A percentile compares a stretch with the other conserved stretches of the same genome.
Evolutionary conservation across 1,139 yeast genomes (phyloP).

Genomic region (Meyerozyma guilliermondii): DNA sequence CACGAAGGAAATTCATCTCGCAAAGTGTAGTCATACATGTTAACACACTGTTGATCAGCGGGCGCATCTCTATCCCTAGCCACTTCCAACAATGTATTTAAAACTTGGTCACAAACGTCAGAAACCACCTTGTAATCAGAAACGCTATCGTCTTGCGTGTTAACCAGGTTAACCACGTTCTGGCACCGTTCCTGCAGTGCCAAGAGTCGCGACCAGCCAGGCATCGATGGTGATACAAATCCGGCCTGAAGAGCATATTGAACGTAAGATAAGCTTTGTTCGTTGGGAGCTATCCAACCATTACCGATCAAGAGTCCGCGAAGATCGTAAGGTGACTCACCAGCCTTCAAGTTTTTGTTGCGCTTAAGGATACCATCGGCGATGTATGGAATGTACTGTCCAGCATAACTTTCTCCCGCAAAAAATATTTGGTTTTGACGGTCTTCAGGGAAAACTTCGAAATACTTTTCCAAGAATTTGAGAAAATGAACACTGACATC

Average conservation of each 20-base stretch:
- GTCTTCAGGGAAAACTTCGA: slow-evolving; percentile 71
- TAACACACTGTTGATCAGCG: slow-evolving; percentile 51
- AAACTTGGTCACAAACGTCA: slow-evolving; percentile 43
- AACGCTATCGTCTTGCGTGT: slow-evolving; percentile 17
- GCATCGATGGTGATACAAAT: slow-evolving; percentile 40
- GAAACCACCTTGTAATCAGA: slow-evolving; percentile 29
- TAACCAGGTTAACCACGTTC: slow-evolving; percentile 35
- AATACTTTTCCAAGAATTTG: slow-evolving; percentile 62
- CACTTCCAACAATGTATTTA: slow-evolving; percentile 36
- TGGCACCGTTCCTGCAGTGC: slow-evolving; percentile 61
- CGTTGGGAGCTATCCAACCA: slow-evolving; percentile 93
- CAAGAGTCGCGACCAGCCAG: slow-evolving; percentile 36
- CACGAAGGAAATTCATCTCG: slow-evolving; percentile 77
- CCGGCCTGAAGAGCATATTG: slow-evolving; percentile 66
- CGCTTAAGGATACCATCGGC: slow-evolving; percentile 56
- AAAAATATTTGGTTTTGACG: slow-evolving; percentile 58
- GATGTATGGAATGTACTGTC: slow-evolving; percentile 90
- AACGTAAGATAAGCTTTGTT: slow-evolving; percentile 75
- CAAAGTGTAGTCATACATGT: slow-evolving; percentile 76
- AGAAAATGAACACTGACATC: slow-evolving; percentile 59
- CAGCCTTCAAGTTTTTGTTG: slow-evolving; percentile 25
- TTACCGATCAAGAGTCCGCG: slow-evolving; percentile 81
- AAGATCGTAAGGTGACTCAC: slow-evolving; percentile 35
- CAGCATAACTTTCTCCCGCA: slow-evolving; percentile 97
- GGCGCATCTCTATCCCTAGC: slow-evolving; percentile 26